Base-by-base conservation (phyloP, 345 rosid species). In the Raphanus raphanistrum region DNA sequence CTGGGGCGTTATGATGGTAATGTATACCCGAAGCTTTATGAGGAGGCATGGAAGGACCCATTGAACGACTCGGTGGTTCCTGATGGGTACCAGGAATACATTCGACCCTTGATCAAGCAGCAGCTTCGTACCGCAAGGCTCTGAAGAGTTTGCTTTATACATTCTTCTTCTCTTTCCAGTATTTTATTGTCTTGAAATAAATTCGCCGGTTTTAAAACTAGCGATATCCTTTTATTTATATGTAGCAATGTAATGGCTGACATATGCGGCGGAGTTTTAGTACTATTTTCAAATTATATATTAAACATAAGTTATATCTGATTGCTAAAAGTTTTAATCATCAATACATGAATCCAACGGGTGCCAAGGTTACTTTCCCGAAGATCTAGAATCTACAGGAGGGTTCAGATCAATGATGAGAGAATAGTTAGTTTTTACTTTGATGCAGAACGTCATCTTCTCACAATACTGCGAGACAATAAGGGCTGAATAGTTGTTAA, bases 11-110 rank as follows among this genome's bases (percentile, higher is more conserved):
- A 84, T 9, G 98, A 95, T 17, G 99, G 99, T 64, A 90, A 93
- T 15, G 97, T 93, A 54, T 95, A 95, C 78, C 96, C 93, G 1
- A 91, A 84, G 36, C 91, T 95, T 2, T 88, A 88, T 2, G 94
- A 95, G 80, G 96, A 84, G 43, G 98, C 99, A 1, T 90, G 96
- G 99, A 92, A 92, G 86, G 97, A 92, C 78, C 99, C 99, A 66
- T 81, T 95, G 68, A 92, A 95, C 36, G 99, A 95, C 54, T 81
- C 92, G 0, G 94, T 90, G n/a, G 93, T 95, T 68, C 96, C 96
- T 8, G 99, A 95, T 83, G 99, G 98, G 33, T 95, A 87, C 86
- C 88, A 88, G 1, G 97, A 95, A 71, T 95, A 88, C 77, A 31
- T 92, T 33, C 85, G 87, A 38, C 99, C 99, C 6, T 15, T 95